Evolutionary conservation across 306 rosid species (phyloP).

Genomic region (Rosa multiflora): DNA sequence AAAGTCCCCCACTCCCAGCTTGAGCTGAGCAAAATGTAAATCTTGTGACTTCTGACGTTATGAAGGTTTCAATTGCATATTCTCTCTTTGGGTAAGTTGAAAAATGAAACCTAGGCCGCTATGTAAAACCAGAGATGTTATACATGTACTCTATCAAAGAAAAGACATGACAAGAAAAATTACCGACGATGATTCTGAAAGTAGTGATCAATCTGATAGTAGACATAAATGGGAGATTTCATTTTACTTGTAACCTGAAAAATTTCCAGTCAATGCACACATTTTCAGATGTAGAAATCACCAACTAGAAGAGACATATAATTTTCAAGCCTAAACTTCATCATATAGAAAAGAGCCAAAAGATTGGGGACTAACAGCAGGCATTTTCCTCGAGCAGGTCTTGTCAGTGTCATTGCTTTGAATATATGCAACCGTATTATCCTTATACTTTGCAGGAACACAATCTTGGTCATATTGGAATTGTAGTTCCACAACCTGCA

Average conservation of each 20-base stretch:
- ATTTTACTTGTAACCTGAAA: slow-evolving; percentile 70
- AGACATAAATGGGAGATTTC: slow-evolving; percentile 71
- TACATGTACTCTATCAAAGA: background rate
- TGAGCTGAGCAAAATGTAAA: background rate
- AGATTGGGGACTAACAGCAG: slow-evolving; percentile 51
- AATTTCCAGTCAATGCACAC: slow-evolving; percentile 17
- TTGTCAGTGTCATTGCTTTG: slow-evolving; percentile 46
- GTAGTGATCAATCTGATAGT: slow-evolving; percentile 77
- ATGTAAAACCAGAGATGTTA: background rate
- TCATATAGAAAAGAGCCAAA: slow-evolving; percentile 6
- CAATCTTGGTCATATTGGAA: slow-evolving; percentile 61
- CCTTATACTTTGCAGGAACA: slow-evolving; percentile 35
- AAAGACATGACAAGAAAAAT: background rate
- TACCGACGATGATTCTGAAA: slow-evolving; percentile 93
- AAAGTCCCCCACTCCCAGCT: background rate
- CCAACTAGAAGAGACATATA: background rate
- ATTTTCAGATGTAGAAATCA: background rate
- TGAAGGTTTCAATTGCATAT: background rate
- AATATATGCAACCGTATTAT: slow-evolving; percentile 42
- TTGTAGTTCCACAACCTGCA: slow-evolving; percentile 67
- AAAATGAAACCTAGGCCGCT: background rate
- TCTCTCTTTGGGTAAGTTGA: background rate
- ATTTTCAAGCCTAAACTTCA: background rate
- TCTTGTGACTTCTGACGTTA: background rate
- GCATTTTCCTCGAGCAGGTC: slow-evolving; percentile 53